A percentile compares a stretch with the other conserved stretches of the same genome.
phyloP scores from a whole-genome alignment of 805 yeast species.

The Kluyveromyces nonfermentans region DNA sequence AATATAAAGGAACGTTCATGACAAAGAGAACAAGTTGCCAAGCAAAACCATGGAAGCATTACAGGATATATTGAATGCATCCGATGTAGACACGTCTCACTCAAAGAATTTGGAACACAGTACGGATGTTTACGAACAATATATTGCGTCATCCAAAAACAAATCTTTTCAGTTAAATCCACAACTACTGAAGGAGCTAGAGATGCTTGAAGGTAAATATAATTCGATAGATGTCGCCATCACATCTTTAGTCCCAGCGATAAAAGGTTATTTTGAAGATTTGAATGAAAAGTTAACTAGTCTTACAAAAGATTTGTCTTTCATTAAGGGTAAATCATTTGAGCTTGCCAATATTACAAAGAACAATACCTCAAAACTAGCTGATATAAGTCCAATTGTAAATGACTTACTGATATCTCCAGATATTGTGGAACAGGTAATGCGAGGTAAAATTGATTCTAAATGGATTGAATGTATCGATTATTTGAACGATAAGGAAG shows the following conservation, averaged over 20 bases:
- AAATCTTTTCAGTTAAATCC: slow-evolving; percentile 5
- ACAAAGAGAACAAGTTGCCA: neutral
- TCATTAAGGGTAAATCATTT: slow-evolving; percentile 45
- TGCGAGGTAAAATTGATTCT: slow-evolving; percentile 45
- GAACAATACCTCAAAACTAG: slow-evolving; percentile 39
- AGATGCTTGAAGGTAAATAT: slow-evolving; percentile 14
- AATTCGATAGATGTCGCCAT: slow-evolving; percentile 14
- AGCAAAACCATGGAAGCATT: neutral
- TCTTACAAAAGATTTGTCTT: slow-evolving; percentile 52
- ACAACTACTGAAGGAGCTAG: slow-evolving; percentile 12
- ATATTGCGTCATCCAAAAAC: slow-evolving; percentile 1
- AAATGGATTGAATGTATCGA: slow-evolving; percentile 59
- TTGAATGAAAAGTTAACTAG: slow-evolving; percentile 52
- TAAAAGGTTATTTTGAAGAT: slow-evolving; percentile 41
- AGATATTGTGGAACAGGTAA: slow-evolving; percentile 46
- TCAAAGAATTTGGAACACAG: neutral
- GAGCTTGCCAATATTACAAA: slow-evolving; percentile 39
- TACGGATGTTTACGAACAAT: neutral
- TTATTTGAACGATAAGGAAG: slow-evolving; percentile 48
- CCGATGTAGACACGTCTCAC: neutral
- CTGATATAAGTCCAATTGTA: slow-evolving; percentile 61
- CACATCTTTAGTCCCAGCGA: slow-evolving; percentile 33
- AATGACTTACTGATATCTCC: slow-evolving; percentile 73
- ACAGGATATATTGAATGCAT: neutral
- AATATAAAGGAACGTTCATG: neutral